A percentile compares a stretch with the other conserved stretches of the same genome.
Evolutionary conservation across 2,329 filamentous ascomycete species (phyloP).

Genomic region (Thielaviopsis punctulata): DNA sequence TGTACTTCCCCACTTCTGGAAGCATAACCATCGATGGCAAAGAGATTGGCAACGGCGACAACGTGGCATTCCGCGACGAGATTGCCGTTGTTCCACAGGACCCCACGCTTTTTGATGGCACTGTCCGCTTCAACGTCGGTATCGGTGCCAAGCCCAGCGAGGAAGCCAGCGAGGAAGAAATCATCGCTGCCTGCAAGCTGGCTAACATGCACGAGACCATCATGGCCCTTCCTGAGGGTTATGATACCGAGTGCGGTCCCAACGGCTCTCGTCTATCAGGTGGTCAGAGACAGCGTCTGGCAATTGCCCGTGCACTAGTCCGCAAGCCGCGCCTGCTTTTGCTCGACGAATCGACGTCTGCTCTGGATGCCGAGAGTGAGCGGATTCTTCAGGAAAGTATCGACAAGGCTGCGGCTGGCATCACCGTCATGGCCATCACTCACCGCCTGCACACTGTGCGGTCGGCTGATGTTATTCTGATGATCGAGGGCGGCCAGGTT

Average conservation of each 20-base stretch:
- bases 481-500: constrained; percentile 35
- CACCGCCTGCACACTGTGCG: constrained; percentile 39
- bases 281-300: constrained; percentile 62
- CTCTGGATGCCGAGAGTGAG: constrained; percentile 56
- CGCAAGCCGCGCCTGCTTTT: constrained; percentile 56
- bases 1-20: constrained; percentile 28
- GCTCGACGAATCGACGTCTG: constrained; percentile 67
- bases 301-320: constrained; percentile 61
- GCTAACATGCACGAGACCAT: constrained; percentile 59
- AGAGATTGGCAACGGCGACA: constrained; percentile 26
- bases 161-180: constrained; percentile 39
- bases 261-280: constrained; percentile 59
- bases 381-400: constrained; percentile 48
- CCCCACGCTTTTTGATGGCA: constrained; percentile 39
- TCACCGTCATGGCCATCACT: constrained; percentile 41
- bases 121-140: constrained; percentile 36
- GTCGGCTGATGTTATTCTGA: constrained; percentile 39
- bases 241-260: constrained; percentile 50
- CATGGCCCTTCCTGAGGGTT: constrained; percentile 42
- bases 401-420: constrained; percentile 35
- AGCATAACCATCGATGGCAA: constrained; percentile 27
- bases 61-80: constrained; percentile 30
- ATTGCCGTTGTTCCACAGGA: constrained; percentile 43
- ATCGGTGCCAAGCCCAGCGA: constrained; percentile 37
- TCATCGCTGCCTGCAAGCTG: constrained; percentile 47